Evolutionary conservation across 106 monocot genomes (phyloP), one percentile per base, ranked within the genome.

Genomic region (Apostasia shenzhenica): DNA sequence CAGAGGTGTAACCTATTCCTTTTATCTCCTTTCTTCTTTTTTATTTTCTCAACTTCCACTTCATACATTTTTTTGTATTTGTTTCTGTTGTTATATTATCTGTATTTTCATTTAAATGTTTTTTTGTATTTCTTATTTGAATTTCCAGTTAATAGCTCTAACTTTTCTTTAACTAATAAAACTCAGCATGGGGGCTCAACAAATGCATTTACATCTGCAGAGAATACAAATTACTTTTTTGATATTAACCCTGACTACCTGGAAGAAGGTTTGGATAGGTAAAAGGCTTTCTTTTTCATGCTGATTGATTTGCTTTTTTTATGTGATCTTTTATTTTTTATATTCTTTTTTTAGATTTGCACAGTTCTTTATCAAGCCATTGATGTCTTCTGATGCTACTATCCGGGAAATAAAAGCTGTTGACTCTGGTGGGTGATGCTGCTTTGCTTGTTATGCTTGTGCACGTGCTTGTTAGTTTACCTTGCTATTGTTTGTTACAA

Each of bases 341-440:
- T 75, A 48, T 64, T 66, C 54, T 13, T 11, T 13, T 5, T 70
- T 54, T 52, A 97, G 95, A 75, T 97, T 92, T 85, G 84, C 92
- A 9, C 95, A 97, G 45, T 97, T 97, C 57, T 97, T 97, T 73
- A 83, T 89, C 72, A 89, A 74, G 67, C 95, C 95, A 63, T 77
- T 97, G 68, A 92, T 97, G 86, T 89, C 92, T 45, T 64, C 86
- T 67, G 92, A 97, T 87, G 95, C 92, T 57, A 97, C 92, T 42
- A 78, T 87, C 65, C 84, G 95, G 69, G 92, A 97, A 82, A 97
- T 92, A 82, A 86, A 97, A 79, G 95, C 95, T 71, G 95, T 97
- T 72, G 95, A 97, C 69, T 97, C 95, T 85, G 95, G 95, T 92
- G 76, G 76, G 57, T 69, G 38, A 40, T 71, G 52, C 14, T 41